Evolutionary conservation across 2,329 filamentous ascomycete genomes (phyloP), one percentile per base, ranked within the genome.

Genomic region (Cryphonectria carpinicola): DNA sequence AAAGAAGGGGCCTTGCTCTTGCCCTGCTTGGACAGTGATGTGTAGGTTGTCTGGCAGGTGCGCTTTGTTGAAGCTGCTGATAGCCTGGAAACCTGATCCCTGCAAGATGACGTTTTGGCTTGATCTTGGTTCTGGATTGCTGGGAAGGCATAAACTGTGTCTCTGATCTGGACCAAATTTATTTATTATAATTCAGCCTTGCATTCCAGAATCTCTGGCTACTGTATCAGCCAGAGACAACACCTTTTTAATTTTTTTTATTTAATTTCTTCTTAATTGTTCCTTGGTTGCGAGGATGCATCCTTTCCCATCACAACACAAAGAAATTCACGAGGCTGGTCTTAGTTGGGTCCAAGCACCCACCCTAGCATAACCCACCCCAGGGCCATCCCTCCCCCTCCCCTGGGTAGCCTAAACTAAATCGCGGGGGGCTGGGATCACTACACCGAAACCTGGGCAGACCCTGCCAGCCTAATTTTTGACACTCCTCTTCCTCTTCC

Each of bases 171-270:
- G 25, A 28, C 52, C 52, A 54, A 13, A 54, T 17, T 49, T 49
- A 22, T 17, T 46, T 19, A 17, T 46, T 46, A 6, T 13, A 22
- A 22, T 5, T 17, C 17, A 19, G 46, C 46, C 22, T 49, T 6
- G 10, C 46, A 49, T 49, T 49, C 25, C 22, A n/a, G 58, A 39
- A 39, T 11, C 58, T 62, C 35, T 62, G 58, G 5, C 58, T 62
- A 39, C 58, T 62, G 46, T 13, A 41, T 60, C 56, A 60, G 56
- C 25, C 56, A 62, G 35, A n/a, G 58, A 49, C 46, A 49, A n/a
- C 0, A 22, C 17, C 7, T 46, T 46, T 46, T 22, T 49, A 22
- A n/a, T n/a, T n/a, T n/a, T n/a, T n/a, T 46, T 46, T 22, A 4
- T 46, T 46, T 46, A 4, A 1, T 46, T 22, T 46, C 5, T 46